phyloP scores from a whole-genome alignment of 225 moss, liverwort and hornwort genomes.

The Antitrichia curtipendula region DNA sequence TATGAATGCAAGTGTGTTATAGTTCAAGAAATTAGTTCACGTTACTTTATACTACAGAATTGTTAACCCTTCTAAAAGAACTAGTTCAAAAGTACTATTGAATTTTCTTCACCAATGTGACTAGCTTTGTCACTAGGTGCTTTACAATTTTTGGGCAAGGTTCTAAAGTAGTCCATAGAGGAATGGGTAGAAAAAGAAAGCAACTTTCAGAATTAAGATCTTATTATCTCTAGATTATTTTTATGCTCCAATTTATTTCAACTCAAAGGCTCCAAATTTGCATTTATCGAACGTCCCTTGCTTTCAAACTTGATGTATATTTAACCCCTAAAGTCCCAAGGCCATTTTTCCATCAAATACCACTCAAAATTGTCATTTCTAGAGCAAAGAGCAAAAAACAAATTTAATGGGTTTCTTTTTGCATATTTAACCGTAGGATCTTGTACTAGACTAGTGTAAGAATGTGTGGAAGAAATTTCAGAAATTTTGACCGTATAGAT shows the following conservation, averaged over 20 bases:
- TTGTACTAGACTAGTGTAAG: no score
- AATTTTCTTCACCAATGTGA: rapidly evolving
- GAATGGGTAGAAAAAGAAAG: neutral
- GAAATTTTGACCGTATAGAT: no score
- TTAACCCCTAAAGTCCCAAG: no score
- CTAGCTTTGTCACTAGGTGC: neutral
- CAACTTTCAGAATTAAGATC: neutral
- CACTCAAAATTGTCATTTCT: no score
- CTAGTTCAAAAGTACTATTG: no score
- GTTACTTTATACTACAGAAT: neutral
- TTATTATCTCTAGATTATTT: neutral
- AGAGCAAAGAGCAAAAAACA: no score
- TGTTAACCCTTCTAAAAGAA: neutral
- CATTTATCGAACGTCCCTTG: neutral
- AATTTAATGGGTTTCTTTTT: no score
- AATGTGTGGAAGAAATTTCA: no score
- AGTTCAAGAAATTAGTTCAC: neutral
- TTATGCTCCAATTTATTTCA: no score
- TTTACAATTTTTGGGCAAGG: rapidly evolving
- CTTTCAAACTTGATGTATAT: neutral
- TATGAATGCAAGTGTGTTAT: neutral
- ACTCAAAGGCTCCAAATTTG: neutral
- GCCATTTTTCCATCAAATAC: no score
- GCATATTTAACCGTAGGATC: no score
- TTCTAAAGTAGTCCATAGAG: neutral